Conservation (phyloP, 2,329 filamentous ascomycete genomes). For the Blastomyces percursus region DNA sequence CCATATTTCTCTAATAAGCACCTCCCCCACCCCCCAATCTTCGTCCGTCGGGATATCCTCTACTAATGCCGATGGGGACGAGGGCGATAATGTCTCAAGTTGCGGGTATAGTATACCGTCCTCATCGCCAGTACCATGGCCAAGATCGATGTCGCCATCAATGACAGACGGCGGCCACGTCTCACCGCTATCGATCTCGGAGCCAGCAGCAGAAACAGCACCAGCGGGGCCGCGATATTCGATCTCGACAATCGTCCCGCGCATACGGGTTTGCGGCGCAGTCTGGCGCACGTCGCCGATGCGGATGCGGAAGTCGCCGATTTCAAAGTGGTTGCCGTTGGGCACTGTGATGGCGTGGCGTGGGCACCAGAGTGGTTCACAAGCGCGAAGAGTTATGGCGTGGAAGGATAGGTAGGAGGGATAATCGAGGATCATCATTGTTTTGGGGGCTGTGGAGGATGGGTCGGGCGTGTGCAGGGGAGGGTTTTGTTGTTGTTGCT, state of each 20-base stretch:
- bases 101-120: slow-evolving; percentile 1
- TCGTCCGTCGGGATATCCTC: slow-evolving; percentile 19
- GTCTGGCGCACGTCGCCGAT: slow-evolving; percentile 35
- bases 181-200: not conserved
- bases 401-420: slow-evolving; percentile 27
- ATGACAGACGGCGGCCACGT: not conserved
- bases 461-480: slow-evolving; percentile 5
- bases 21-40: slow-evolving; percentile 29
- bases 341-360: slow-evolving; percentile 29
- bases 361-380: slow-evolving; percentile 34
- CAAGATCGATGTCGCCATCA: not conserved
- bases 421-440: slow-evolving; percentile 31
- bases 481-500: not conserved
- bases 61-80: not conserved
- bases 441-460: slow-evolving; percentile 17
- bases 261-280: slow-evolving; percentile 25
- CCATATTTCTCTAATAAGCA: slow-evolving; percentile 35
- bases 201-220: not conserved
- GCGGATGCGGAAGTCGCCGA: slow-evolving; percentile 34
- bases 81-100: not conserved
- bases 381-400: slow-evolving; percentile 32
- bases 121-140: not conserved
- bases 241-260: slow-evolving; percentile 37
- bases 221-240: slow-evolving; percentile 30
- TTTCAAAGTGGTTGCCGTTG: slow-evolving; percentile 30